A percentile compares a stretch with the other conserved stretches of the same genome.
Evolutionary conservation across 768 basidiomycete genomes (phyloP).

Genomic region (Agaricus subrufescens): DNA sequence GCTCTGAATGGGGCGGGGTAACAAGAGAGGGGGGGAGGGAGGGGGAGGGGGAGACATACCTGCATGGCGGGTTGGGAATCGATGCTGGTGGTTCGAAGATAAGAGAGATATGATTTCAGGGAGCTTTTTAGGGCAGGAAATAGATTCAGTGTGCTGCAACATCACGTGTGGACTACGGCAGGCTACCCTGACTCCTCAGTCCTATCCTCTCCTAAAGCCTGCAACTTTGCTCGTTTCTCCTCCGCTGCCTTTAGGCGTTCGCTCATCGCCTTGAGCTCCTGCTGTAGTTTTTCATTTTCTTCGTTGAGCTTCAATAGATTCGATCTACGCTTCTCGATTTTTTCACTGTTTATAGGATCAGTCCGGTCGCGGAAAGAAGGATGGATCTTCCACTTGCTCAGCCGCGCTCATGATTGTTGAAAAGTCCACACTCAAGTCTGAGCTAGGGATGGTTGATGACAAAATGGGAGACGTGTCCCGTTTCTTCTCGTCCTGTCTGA

Average conservation of each 20-base stretch:
- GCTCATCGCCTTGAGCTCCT: conserved; percentile 69
- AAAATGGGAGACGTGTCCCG: neutral
- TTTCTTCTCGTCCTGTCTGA: neutral
- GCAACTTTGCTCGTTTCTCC: conserved; percentile 47
- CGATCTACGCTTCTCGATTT: conserved; percentile 67
- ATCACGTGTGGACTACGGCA: conserved; percentile 1
- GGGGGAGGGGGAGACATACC: conserved; percentile 4
- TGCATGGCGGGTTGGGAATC: conserved; percentile 3
- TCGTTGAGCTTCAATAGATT: conserved; percentile 72
- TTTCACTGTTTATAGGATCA: conserved; percentile 28
- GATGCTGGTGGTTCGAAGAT: conserved; percentile 3
- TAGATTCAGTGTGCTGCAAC: neutral
- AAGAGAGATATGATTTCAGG: neutral
- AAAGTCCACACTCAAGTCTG: conserved; percentile 39
- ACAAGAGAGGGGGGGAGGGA: conserved; percentile 11
- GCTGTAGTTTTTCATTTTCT: conserved; percentile 78
- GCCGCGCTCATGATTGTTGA: conserved; percentile 39
- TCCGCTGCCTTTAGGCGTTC: conserved; percentile 74
- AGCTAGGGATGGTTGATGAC: conserved; percentile 46
- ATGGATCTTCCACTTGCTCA: conserved; percentile 39
- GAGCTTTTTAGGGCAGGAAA: neutral
- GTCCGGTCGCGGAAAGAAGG: neutral
- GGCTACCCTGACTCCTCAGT: conserved; percentile 17
- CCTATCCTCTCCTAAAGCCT: conserved; percentile 28
- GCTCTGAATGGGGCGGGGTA: conserved; percentile 18